phyloP scores from a whole-genome alignment of 441 rosid genomes.

The Lepidium campestre region DNA sequence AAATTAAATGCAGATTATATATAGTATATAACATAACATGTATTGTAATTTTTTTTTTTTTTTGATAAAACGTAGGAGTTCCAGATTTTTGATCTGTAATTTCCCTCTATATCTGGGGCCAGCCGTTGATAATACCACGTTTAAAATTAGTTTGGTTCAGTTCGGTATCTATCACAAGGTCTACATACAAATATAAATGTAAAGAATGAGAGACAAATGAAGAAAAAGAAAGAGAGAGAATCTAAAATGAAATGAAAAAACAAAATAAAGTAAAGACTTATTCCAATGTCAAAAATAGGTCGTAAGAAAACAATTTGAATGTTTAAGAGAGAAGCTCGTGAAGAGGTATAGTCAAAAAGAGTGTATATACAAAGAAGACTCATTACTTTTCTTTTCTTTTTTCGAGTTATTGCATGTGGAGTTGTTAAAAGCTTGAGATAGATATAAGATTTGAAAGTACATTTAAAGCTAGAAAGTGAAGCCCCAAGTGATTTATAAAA shows the following conservation, averaged over 20 bases:
- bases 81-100: no score
- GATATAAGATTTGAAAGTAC: not conserved
- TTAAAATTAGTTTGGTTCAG: no score
- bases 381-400: not conserved
- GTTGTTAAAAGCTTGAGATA: not conserved
- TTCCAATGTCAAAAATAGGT: not conserved
- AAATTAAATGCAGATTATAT: no score
- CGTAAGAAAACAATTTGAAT: not conserved
- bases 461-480: not conserved
- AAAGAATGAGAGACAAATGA: no score
- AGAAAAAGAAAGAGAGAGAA: not conserved
- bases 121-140: no score
- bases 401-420: not conserved
- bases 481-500: not conserved
- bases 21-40: no score
- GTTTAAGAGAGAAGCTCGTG: not conserved
- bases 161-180: no score
- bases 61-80: no score
- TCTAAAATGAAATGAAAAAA: not conserved
- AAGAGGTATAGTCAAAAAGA: not conserved
- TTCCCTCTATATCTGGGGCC: no score
- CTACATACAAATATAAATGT: no score
- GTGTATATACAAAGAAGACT: not conserved
- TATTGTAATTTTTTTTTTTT: no score
- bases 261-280: not conserved